Evolutionary conservation across 352 stramenopile genomes (phyloP).

Genomic region (Pythium graminicola): DNA sequence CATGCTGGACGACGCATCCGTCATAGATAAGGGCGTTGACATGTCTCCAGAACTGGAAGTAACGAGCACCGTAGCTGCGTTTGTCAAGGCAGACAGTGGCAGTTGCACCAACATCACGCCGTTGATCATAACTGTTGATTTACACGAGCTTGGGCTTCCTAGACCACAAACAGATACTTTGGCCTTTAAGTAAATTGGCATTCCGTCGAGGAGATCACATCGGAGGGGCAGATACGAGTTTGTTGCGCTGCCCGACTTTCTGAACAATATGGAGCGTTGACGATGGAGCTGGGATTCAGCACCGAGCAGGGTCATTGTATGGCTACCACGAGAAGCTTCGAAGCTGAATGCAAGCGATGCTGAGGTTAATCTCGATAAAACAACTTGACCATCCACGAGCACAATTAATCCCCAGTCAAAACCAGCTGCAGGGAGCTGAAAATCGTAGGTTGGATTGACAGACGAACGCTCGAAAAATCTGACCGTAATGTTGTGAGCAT

Average conservation of each 20-base stretch:
- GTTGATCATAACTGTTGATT: slow-evolving; percentile 14
- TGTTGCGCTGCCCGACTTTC: slow-evolving; percentile 17
- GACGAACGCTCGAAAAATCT: slow-evolving; percentile 40
- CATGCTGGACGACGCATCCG: slow-evolving; percentile 1
- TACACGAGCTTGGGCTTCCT: slow-evolving; percentile 19
- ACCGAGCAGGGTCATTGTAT: slow-evolving; percentile 35
- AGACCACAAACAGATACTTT: slow-evolving; percentile 28
- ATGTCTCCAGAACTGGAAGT: slow-evolving; percentile 1
- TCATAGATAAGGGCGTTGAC: not conserved
- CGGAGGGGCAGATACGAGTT: slow-evolving; percentile 30
- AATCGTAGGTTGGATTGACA: slow-evolving; percentile 31
- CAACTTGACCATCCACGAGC: slow-evolving; percentile 28
- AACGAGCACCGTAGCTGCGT: slow-evolving; percentile 19
- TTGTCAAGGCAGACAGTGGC: not conserved
- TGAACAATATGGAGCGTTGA: slow-evolving; percentile 39
- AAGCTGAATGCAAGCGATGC: slow-evolving; percentile 36
- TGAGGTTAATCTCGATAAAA: slow-evolving; percentile 24
- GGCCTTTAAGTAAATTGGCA: slow-evolving; percentile 30
- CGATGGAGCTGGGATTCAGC: slow-evolving; percentile 38
- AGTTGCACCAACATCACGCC: slow-evolving; percentile 1
- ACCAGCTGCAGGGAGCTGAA: slow-evolving; percentile 39
- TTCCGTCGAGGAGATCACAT: slow-evolving; percentile 44
- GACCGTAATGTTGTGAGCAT: slow-evolving; percentile 50
- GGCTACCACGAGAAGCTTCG: slow-evolving; percentile 26
- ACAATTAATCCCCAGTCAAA: slow-evolving; percentile 42